Percentiles rank a stretch among this genome's conserved stretches.
These are phyloP conservation scores for Candida taoyuanica DNA, from an alignment of 805 yeast species.

Conservation along the genomic window DNA sequence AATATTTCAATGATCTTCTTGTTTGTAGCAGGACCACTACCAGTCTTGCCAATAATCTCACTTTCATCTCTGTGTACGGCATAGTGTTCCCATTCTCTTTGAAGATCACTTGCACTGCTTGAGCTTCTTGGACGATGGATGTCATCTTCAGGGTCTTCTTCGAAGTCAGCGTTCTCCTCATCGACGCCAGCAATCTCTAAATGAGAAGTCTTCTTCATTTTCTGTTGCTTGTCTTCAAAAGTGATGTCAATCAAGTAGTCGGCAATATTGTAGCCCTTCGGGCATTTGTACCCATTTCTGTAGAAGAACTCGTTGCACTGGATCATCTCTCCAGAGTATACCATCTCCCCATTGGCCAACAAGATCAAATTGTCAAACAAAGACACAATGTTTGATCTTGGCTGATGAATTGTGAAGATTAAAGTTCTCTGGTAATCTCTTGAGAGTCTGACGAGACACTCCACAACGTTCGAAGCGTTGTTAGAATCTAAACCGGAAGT, in stretches of 20 bases:
- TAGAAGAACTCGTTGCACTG: conserved; percentile 73
- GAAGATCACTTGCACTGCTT: conserved; percentile 44
- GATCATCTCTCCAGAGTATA: conserved; percentile 82
- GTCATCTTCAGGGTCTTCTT: conserved; percentile 25
- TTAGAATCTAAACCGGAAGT: conserved; percentile 94
- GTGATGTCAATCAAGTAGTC: conserved; percentile 91
- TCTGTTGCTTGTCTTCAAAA: conserved; percentile 41
- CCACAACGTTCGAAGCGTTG: conserved; percentile 89
- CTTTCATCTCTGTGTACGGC: conserved; percentile 75
- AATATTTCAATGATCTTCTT: conserved; percentile 28
- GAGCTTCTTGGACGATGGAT: conserved; percentile 28
- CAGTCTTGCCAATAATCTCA: conserved; percentile 18
- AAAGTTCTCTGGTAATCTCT: conserved; percentile 80
- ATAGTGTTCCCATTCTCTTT: conserved; percentile 82
- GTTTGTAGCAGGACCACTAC: neutral
- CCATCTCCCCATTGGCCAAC: conserved; percentile 78
- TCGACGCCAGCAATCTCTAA: conserved; percentile 23
- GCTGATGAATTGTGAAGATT: conserved; percentile 93
- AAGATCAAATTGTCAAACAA: conserved; percentile 78
- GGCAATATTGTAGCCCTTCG: conserved; percentile 87
- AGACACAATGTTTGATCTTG: conserved; percentile 92
- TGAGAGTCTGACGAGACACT: conserved; percentile 74
- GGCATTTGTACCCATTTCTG: conserved; percentile 74
- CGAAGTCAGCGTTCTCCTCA: conserved; percentile 28
- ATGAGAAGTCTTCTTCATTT: conserved; percentile 8